Base-by-base conservation (phyloP, 345 rosid species). In the Trapa incisa region DNA sequence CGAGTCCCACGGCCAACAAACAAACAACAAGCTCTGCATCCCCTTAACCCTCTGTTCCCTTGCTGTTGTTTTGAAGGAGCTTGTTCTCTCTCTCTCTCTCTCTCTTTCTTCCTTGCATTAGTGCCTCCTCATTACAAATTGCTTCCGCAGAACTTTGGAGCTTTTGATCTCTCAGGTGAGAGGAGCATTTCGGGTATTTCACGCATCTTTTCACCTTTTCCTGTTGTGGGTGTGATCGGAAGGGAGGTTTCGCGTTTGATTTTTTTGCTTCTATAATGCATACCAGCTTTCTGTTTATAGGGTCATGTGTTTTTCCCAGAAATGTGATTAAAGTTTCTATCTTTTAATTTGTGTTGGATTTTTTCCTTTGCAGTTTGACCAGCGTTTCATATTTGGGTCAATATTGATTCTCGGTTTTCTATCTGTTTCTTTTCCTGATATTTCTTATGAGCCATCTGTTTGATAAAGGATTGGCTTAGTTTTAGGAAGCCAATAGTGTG, bases 131-230 rank as follows among this genome's bases (percentile, higher is more conserved):
- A 22, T 1, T 4, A 58, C 16, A 32, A 58, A 4, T 32, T 33
- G 8, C 10, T 29, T 10, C 5, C 35, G 3, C 36, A 4, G 3
- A 35, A 10, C 38, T 7, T 13, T 32, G 16, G 10, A 32, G 63
- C 63, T 58, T 35, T 9, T 58, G 63, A 58, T 58, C 63, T 58
- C 56, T 29, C 17, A 29, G 17, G 4, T 50, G 22, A 15, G 4
- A 50, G 4, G 56, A 50, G 56, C 56, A 16, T 50, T 50, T 50
- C 56, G 17, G 56, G 56, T 50, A 50, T 15, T 50, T 1, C 4
- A 50, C 3, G 56, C 65, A 74, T 67, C 50, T 69, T 17, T 67
- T 80, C 69, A 66, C 79, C 77, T 81, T 78, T 70, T 16, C 54
- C 61, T 57, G n/a, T 64, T 39, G 38, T 54, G 35, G 37, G 38